Conservation (phyloP, 495 filamentous ascomycete species). For the Pyronema omphalodes region DNA sequence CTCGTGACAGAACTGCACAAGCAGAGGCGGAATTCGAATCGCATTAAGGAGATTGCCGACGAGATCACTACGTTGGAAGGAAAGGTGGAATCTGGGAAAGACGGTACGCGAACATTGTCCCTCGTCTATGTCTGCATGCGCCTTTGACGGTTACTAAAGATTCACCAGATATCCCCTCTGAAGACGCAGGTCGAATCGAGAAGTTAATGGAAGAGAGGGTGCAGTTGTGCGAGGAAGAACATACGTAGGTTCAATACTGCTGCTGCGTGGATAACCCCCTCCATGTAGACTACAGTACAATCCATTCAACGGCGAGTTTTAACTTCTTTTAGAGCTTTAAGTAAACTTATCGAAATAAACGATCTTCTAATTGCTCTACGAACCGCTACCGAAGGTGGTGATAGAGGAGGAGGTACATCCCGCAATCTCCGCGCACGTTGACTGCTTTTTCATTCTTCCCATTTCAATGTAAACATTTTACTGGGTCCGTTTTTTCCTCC, state of each 20-base stretch:
- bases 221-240: conserved; percentile 13
- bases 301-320: not conserved
- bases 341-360: conserved; percentile 11
- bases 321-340: not conserved
- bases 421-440: conserved; percentile 1
- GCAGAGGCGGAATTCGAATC: conserved; percentile 14
- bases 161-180: no score
- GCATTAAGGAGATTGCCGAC: conserved; percentile 12
- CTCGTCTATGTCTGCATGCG: no score
- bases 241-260: conserved; percentile 9
- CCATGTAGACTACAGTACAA: not conserved
- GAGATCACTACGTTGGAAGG: conserved; percentile 17
- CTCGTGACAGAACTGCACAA: conserved; percentile 21
- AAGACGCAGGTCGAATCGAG: conserved; percentile 1
- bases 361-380: conserved; percentile 22
- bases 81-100: not conserved
- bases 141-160: no score
- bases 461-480: conserved; percentile 5
- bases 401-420: conserved; percentile 24
- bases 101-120: no score
- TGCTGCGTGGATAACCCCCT: not conserved
- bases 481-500: conserved; percentile 4
- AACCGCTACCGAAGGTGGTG: conserved; percentile 23
- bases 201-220: conserved; percentile 14
- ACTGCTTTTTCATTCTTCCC: conserved; percentile 13